phyloP scores from a whole-genome alignment of 2,329 filamentous ascomycete genomes.

The Aureobasidium subglaciale region DNA sequence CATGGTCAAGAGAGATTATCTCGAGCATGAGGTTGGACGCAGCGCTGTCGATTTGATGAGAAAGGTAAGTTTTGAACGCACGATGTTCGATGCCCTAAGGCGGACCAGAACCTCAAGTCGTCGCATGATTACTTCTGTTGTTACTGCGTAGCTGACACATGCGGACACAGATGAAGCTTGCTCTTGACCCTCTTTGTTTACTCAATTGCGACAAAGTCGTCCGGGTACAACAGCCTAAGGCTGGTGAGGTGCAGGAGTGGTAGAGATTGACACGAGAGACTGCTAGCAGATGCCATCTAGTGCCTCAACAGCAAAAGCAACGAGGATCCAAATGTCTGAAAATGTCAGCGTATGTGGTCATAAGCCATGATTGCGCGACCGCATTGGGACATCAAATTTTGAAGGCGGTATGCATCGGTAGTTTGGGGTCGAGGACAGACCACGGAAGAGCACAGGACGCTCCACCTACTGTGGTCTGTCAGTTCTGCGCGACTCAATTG shows the following conservation, averaged over 20 bases:
- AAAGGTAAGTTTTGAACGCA: constrained; percentile 47
- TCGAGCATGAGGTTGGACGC: constrained; percentile 68
- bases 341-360: constrained; percentile 1
- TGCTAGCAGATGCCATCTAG: not conserved
- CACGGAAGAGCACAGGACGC: not conserved
- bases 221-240: constrained; percentile 44
- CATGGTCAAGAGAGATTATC: constrained; percentile 76
- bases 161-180: constrained; percentile 62
- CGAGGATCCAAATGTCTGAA: not conserved
- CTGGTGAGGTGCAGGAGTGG: constrained; percentile 41
- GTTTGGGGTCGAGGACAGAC: constrained; percentile 2
- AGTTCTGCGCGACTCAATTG: constrained; percentile 9
- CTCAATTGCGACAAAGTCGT: constrained; percentile 61
- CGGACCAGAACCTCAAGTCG: not conserved
- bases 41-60: constrained; percentile 75
- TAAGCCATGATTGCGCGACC: not conserved
- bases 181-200: constrained; percentile 66
- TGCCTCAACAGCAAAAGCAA: constrained; percentile 6
- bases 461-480: not conserved
- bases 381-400: not conserved
- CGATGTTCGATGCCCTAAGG: not conserved
- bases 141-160: constrained; percentile 3
- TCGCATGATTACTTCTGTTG: no score
- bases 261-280: constrained; percentile 17
- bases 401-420: constrained; percentile 6